Evolutionary conservation across 331 rosid genomes (phyloP), one percentile per base, ranked within the genome.

Genomic region (Erythrophleum ivorense): DNA sequence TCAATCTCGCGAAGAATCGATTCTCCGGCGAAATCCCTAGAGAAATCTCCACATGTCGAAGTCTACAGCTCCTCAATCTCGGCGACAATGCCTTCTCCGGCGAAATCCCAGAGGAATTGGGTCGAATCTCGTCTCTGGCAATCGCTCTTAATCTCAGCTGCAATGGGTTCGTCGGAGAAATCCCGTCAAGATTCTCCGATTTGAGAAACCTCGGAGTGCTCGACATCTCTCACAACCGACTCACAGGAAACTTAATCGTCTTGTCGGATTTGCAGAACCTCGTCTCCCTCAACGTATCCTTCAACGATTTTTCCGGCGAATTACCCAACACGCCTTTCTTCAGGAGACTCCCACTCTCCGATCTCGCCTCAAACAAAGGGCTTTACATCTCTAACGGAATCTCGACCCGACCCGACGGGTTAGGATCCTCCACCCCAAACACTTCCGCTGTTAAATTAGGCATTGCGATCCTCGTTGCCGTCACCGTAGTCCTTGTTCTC

Each of bases 181-280:
- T 92, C 78, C 98, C 98, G 65, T 45, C 81, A 0, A 84, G 88
- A 62, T 89, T 91, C 75, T 85, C 95, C 52, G 69, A 81, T 60
- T 94, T 94, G 6, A 78, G 46, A 85, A 91, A 87, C 86, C 92
- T 94, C 41, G 97, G 90, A 78, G 81, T 83, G 73, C 90, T 94
- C 73, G 98, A 94, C 78, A 84, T 94, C 82, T 94, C 98, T 33
- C 92, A 89, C 87, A 94, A 94, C 91, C 82, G 79, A 72, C 90
- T 94, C 81, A 85, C 90, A 2, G 97, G 98, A 21, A 83, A 87
- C 75, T 84, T 94, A 33, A 78, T 79, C 79, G 31, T 83, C 66
- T 87, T 94, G 50, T 58, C 88, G 4, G 12, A 18, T 55, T 91
- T 94, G 83, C 85, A 90, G 77, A 90, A 89, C 86, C 94, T 94